These are phyloP conservation scores for Cicer yamashitae DNA, from an alignment of 306 rosid species.

Conservation along the genomic window DNA sequence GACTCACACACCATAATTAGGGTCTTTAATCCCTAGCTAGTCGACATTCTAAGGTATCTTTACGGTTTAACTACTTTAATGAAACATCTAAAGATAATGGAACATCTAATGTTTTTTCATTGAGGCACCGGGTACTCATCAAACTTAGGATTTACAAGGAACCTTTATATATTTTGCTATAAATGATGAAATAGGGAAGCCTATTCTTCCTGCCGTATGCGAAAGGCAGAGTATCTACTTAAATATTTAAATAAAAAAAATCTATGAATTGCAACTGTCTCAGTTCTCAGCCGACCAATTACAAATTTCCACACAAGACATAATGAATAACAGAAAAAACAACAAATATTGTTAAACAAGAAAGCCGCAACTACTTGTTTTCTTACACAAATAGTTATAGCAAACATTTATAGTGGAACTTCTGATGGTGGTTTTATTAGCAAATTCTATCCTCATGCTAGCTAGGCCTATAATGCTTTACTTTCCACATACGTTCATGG, in stretches of 20 bases:
- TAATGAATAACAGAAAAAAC: not conserved
- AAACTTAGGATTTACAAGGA: no score
- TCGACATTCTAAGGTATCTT: no score
- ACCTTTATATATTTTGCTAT: not conserved
- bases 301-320: not conserved
- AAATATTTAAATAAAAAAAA: not conserved
- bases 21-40: no score
- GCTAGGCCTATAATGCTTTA: constrained; percentile 31
- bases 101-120: no score
- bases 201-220: not conserved
- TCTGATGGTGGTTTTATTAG: constrained; percentile 34
- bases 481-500: constrained; percentile 44
- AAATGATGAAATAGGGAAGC: not conserved
- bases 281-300: not conserved
- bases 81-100: no score
- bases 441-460: not conserved
- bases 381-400: constrained; percentile 4
- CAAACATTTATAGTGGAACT: not conserved
- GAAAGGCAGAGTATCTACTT: not conserved
- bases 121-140: no score
- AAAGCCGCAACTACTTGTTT: not conserved
- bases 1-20: no score
- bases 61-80: no score
- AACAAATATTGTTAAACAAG: constrained; percentile 27
- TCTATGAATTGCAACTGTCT: no score